Evolutionary conservation across 257 asterid species (phyloP).

Genomic region (Salvia miltiorrhiza): DNA sequence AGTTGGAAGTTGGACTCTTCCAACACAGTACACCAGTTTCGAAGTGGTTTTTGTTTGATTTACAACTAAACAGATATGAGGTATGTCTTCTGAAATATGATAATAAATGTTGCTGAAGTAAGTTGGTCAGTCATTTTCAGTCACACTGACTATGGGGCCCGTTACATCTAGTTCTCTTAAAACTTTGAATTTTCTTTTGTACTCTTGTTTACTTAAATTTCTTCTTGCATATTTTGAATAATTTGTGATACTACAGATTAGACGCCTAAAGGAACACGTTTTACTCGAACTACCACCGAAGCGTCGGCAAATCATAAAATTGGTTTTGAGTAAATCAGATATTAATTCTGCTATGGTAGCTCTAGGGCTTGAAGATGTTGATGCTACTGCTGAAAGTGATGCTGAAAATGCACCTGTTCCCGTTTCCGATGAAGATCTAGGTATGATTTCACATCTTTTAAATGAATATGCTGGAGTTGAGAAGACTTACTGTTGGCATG

Average conservation of each 20-base stretch:
- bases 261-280: constrained; percentile 93
- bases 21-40: background rate
- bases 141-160: background rate
- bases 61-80: background rate
- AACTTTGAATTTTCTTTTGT: background rate
- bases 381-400: constrained; percentile 38
- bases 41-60: background rate
- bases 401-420: constrained; percentile 43
- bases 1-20: constrained; percentile 3
- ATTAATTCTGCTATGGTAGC: constrained; percentile 61
- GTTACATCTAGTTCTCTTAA: background rate
- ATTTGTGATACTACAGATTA: constrained; percentile 50
- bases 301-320: constrained; percentile 79
- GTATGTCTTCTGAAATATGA: constrained; percentile 8
- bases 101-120: background rate
- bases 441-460: constrained; percentile 26
- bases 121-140: background rate
- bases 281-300: constrained; percentile 81
- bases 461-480: background rate
- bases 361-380: constrained; percentile 42
- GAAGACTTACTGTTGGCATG: background rate
- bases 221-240: constrained; percentile 13
- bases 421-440: constrained; percentile 41
- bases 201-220: background rate
- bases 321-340: constrained; percentile 67